Percentiles rank a stretch among this genome's conserved stretches.
These are phyloP conservation scores for Podosphaera leucotricha DNA, from an alignment of 2,329 filamentous ascomycete genomes.

Conservation along the genomic window DNA sequence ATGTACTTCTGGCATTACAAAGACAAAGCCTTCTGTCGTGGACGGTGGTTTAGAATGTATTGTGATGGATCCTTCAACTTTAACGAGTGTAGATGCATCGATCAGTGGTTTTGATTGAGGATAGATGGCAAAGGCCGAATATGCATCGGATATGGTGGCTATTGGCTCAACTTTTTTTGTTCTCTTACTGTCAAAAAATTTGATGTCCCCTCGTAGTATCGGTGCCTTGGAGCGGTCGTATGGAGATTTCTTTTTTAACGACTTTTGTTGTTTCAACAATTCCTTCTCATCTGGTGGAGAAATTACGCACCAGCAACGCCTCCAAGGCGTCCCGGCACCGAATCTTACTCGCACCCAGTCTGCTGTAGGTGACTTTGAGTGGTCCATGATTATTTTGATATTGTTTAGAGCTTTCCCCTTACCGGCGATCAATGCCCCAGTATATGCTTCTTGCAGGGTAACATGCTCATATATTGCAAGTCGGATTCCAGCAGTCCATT, in stretches of 20 bases:
- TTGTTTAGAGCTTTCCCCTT: conserved; percentile 80
- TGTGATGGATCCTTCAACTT: conserved; percentile 76
- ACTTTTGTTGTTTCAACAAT: conserved; percentile 59
- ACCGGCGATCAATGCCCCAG: conserved; percentile 79
- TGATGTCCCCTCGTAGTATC: conserved; percentile 65
- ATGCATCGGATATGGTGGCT: conserved; percentile 75
- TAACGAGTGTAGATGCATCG: conserved; percentile 80
- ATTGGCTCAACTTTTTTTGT: conserved; percentile 81
- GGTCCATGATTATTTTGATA: conserved; percentile 72
- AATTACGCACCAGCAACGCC: conserved; percentile 90
- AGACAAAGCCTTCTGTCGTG: conserved; percentile 78
- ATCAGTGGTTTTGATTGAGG: conserved; percentile 85
- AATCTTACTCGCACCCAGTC: conserved; percentile 93
- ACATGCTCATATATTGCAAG: conserved; percentile 88
- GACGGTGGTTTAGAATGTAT: conserved; percentile 61
- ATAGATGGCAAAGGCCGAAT: conserved; percentile 85
- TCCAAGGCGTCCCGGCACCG: conserved; percentile 86
- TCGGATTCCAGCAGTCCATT: conserved; percentile 89
- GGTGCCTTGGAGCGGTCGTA: conserved; percentile 52
- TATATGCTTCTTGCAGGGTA: conserved; percentile 87
- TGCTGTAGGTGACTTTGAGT: conserved; percentile 51
- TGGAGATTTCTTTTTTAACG: conserved; percentile 51
- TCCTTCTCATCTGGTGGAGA: conserved; percentile 87
- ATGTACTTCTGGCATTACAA: conserved; percentile 87
- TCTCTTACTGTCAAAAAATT: conserved; percentile 78